Evolutionary conservation across 352 stramenopile genomes (phyloP).

Genomic region (Salisapilia sapeloensis): DNA sequence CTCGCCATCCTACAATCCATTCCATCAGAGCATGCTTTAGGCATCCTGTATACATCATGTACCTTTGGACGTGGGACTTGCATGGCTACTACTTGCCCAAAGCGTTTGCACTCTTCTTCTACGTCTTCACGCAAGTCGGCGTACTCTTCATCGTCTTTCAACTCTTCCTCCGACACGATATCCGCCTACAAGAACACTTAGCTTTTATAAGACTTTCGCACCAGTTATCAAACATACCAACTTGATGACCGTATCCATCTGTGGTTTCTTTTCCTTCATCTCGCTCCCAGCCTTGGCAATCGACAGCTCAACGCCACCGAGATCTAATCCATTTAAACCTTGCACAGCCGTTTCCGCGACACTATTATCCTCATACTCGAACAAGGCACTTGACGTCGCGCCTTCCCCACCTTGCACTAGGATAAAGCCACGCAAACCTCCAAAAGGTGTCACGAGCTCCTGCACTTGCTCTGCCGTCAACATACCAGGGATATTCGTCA

Average conservation of each 20-base stretch:
- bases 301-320: conserved; percentile 43
- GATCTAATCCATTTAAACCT: conserved; percentile 60
- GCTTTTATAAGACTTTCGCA: conserved; percentile 1
- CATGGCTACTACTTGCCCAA: conserved; percentile 42
- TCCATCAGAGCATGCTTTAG: neutral
- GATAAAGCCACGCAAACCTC: conserved; percentile 41
- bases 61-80: conserved; percentile 76
- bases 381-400: conserved; percentile 42
- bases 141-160: conserved; percentile 77
- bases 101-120: conserved; percentile 81
- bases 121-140: conserved; percentile 80
- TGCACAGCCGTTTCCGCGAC: conserved; percentile 40
- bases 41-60: conserved; percentile 2
- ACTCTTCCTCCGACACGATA: conserved; percentile 72
- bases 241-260: conserved; percentile 42
- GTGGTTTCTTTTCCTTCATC: conserved; percentile 3
- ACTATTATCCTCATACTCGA: conserved; percentile 55
- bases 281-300: conserved; percentile 34
- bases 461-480: conserved; percentile 62
- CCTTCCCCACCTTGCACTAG: conserved; percentile 34
- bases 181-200: conserved; percentile 26
- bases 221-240: conserved; percentile 21
- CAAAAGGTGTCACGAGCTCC: conserved; percentile 76
- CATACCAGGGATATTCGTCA: conserved; percentile 72
- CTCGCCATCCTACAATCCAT: conserved; percentile 40